These are phyloP conservation scores for Komagataella populi DNA, from an alignment of 805 yeast genomes.

Conservation along the genomic window DNA sequence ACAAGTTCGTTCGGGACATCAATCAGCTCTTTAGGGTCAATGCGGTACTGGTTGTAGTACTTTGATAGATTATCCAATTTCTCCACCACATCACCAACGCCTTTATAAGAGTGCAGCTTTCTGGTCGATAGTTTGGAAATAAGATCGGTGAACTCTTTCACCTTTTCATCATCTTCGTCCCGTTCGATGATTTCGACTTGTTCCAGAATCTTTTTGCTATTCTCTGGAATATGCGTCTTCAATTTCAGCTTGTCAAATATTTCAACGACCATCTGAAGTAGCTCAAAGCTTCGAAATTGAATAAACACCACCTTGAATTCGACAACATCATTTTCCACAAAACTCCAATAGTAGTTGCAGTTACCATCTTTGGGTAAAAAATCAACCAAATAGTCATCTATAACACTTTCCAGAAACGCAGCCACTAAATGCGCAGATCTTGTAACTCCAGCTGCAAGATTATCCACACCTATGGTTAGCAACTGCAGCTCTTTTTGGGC, in stretches of 20 bases:
- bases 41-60: constrained; percentile 23
- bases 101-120: background rate
- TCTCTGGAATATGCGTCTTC: background rate
- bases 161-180: background rate
- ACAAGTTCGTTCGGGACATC: constrained; percentile 43
- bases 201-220: constrained; percentile 1
- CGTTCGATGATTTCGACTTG: background rate
- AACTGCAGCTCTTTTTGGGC: background rate
- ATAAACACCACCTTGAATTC: constrained; percentile 12
- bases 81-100: constrained; percentile 3
- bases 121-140: background rate
- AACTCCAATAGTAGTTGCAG: constrained; percentile 12
- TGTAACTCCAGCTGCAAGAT: constrained; percentile 8
- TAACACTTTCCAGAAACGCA: constrained; percentile 5
- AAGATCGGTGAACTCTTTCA: background rate
- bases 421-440: constrained; percentile 9
- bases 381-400: constrained; percentile 1
- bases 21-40: constrained; percentile 41
- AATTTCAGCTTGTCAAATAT: background rate
- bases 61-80: constrained; percentile 5
- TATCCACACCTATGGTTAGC: constrained; percentile 8
- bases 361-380: background rate
- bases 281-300: constrained; percentile 6
- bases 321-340: constrained; percentile 6
- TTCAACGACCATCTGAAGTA: background rate